phyloP scores from a whole-genome alignment of 1,284 basidiomycete genomes.

The Puccinia polysora region DNA sequence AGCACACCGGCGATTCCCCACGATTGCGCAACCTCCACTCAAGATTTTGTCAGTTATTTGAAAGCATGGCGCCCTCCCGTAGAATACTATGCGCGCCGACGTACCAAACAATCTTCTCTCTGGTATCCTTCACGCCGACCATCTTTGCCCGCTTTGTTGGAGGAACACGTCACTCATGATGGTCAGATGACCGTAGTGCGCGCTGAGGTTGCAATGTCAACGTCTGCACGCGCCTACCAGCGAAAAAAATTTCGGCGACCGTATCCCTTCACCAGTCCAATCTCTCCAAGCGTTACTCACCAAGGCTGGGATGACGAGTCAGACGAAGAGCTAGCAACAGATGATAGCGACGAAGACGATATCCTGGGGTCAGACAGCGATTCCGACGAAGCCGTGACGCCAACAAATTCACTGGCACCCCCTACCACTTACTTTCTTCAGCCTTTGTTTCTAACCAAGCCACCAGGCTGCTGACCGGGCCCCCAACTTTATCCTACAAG shows the following conservation, averaged over 20 bases:
- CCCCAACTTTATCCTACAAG: too few species aligned
- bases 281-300: not conserved
- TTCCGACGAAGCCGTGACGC: constrained; percentile 20
- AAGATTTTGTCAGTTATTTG: constrained; percentile 18
- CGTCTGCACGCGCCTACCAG: not conserved
- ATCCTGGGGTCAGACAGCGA: constrained; percentile 3
- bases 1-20: not conserved
- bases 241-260: not conserved
- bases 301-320: constrained; percentile 22
- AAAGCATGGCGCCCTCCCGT: constrained; percentile 35
- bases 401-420: not conserved
- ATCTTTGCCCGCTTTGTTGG: constrained; percentile 16
- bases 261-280: not conserved
- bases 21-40: not conserved
- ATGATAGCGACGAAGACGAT: constrained; percentile 19
- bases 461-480: constrained; percentile 9
- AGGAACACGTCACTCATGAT: constrained; percentile 14
- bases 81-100: constrained; percentile 35
- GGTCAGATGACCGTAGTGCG: constrained; percentile 11
- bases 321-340: constrained; percentile 15
- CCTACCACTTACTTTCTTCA: constrained; percentile 24
- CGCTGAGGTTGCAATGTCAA: constrained; percentile 1
- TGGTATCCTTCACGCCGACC: constrained; percentile 26
- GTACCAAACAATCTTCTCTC: constrained; percentile 10
- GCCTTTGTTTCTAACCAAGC: constrained; percentile 30